A percentile compares a stretch with the other conserved stretches of the same genome.
Evolutionary conservation across 805 yeast genomes (phyloP).

Genomic region (Wickerhamomyces chaumierensis): DNA sequence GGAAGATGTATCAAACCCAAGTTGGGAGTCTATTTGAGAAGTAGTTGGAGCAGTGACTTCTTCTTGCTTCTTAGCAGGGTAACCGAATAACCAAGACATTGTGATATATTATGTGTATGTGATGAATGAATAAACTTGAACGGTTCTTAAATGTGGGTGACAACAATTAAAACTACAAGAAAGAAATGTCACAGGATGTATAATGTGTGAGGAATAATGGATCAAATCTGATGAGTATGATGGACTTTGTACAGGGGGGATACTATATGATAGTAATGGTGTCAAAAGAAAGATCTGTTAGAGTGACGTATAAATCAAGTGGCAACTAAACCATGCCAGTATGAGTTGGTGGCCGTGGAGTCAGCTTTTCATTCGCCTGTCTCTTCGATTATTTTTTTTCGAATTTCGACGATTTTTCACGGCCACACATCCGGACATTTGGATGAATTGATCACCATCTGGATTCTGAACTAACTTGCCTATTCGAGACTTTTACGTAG

Average conservation of each 20-base stretch:
- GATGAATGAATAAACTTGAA: neutral
- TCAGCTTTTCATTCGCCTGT: neutral
- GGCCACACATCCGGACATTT: no score
- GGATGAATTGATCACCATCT: no score
- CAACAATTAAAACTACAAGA: no score
- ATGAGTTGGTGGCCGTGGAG: neutral
- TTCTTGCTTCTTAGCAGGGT: constrained; percentile 15
- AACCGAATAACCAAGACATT: constrained; percentile 22
- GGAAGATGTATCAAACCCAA: constrained; percentile 56
- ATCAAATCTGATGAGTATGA: neutral
- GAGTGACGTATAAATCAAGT: no score
- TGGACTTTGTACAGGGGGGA: neutral
- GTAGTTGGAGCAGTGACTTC: constrained; percentile 6
- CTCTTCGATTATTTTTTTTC: neutral
- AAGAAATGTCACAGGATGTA: no score
- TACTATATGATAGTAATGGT: no score
- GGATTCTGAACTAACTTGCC: no score
- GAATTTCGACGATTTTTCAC: neutral
- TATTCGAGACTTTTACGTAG: no score
- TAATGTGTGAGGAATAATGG: neutral
- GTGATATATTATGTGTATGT: neutral
- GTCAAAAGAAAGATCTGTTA: neutral
- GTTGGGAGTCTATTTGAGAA: constrained; percentile 11
- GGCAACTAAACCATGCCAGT: neutral
- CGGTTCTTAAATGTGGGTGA: no score